phyloP scores from a whole-genome alignment of 1,284 basidiomycete species.

The Cutaneotrichosporon spelunceum region DNA sequence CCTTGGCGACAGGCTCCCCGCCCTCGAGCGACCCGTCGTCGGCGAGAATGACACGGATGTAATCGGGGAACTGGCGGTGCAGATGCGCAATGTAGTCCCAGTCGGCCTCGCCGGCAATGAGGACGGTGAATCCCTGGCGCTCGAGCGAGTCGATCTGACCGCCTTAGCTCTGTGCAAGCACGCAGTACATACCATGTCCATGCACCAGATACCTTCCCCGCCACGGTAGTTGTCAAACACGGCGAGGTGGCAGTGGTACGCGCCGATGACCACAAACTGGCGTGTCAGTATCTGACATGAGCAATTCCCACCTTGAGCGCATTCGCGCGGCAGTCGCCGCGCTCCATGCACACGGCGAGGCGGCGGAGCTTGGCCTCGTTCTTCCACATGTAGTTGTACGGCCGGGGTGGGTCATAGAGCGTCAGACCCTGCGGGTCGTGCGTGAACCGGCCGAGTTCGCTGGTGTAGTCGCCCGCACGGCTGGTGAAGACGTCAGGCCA shows the following conservation, averaged over 20 bases:
- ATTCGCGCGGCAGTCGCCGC: slow-evolving; percentile 16
- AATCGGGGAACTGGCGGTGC: slow-evolving; percentile 28
- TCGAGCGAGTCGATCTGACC: slow-evolving; percentile 14
- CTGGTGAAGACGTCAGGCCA: not conserved
- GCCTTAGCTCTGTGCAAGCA: not conserved
- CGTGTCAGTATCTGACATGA: not conserved
- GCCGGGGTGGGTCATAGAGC: not conserved
- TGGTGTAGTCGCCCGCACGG: not conserved
- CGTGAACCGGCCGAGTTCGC: not conserved
- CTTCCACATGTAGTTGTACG: slow-evolving; percentile 21
- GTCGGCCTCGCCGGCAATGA: slow-evolving; percentile 24
- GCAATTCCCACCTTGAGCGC: slow-evolving; percentile 18
- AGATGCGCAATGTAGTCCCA: slow-evolving; percentile 30
- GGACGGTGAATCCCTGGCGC: slow-evolving; percentile 30
- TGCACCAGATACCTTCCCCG: slow-evolving; percentile 21
- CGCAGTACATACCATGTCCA: slow-evolving; percentile 3
- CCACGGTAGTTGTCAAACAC: slow-evolving; percentile 19
- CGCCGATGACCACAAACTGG: slow-evolving; percentile 15
- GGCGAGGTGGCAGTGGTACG: slow-evolving; percentile 18
- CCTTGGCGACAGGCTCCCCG: not conserved
- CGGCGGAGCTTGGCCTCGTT: slow-evolving; percentile 20
- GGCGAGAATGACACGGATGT: slow-evolving; percentile 25
- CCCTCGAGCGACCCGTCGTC: slow-evolving; percentile 14
- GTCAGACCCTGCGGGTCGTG: not conserved
- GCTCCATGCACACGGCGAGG: slow-evolving; percentile 16